Evolutionary conservation across 257 asterid genomes (phyloP).

Genomic region (Capsicum pubescens): DNA sequence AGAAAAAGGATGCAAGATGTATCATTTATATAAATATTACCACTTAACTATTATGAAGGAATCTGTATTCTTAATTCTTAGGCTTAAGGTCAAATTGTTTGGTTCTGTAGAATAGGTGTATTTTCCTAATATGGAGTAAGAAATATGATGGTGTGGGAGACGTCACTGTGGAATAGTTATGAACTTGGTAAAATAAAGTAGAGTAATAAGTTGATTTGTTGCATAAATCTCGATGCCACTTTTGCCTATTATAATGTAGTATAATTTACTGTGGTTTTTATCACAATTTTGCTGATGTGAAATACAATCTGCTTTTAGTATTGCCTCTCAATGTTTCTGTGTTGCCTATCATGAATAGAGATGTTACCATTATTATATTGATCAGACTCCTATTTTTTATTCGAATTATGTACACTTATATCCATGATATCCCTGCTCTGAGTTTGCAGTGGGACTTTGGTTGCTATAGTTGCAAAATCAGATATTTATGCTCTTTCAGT

Average conservation of each 20-base stretch:
- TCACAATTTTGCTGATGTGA: background rate
- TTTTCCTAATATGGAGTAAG: background rate
- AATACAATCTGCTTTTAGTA: background rate
- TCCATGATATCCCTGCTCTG: background rate
- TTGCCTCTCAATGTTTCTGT: background rate
- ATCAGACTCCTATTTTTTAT: background rate
- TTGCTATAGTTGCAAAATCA: background rate
- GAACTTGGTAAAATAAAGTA: background rate
- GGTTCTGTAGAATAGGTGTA: background rate
- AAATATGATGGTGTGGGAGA: background rate
- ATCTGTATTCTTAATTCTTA: background rate
- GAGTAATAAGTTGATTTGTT: background rate
- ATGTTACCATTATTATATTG: background rate
- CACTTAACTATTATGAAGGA: background rate
- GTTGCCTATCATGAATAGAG: background rate
- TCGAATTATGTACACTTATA: background rate
- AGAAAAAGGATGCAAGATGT: background rate
- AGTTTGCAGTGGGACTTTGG: background rate
- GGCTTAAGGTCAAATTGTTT: background rate
- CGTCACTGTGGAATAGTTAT: background rate
- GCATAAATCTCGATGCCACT: background rate
- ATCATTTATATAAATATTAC: background rate
- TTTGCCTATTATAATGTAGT: background rate
- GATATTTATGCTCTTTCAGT: slow-evolving; percentile 14
- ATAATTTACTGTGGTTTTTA: background rate